Conservation (phyloP, 805 yeast species). For the Cyberlindnera misumaiensis region DNA sequence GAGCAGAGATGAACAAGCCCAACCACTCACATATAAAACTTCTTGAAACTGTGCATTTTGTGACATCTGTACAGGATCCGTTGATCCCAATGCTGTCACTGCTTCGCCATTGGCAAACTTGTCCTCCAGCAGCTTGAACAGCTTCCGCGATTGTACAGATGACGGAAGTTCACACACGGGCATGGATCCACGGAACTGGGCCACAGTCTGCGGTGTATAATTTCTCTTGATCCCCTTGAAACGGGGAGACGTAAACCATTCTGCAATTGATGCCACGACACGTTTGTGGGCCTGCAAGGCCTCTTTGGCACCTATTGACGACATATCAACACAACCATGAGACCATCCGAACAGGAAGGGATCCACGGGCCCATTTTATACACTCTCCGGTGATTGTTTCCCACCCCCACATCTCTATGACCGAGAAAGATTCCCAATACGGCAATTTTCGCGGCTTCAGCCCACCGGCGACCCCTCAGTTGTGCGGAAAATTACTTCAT, state of each 20-base stretch:
- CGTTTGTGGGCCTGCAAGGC: constrained; percentile 11
- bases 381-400: neutral
- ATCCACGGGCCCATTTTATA: neutral
- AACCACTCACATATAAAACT: constrained; percentile 51
- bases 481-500: too few relatives aligned
- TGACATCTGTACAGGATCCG: constrained; percentile 58
- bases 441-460: constrained; percentile 2
- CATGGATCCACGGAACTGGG: constrained; percentile 45
- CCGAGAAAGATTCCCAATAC: neutral
- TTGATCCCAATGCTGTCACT: constrained; percentile 51
- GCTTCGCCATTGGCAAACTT: constrained; percentile 38
- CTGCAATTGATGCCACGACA: constrained; percentile 31
- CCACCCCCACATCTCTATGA: neutral
- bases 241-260: constrained; percentile 47
- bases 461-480: neutral
- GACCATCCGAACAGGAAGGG: neutral
- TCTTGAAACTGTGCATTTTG: constrained; percentile 48
- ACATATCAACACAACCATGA: too few relatives aligned
- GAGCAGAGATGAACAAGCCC: constrained; percentile 52
- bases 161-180: constrained; percentile 34
- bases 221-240: constrained; percentile 43
- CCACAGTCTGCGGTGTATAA: constrained; percentile 46
- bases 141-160: constrained; percentile 45
- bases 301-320: constrained; percentile 16
- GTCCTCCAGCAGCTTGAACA: constrained; percentile 37